Evolutionary conservation across 441 rosid species (phyloP).

Genomic region (Melastoma candidum): DNA sequence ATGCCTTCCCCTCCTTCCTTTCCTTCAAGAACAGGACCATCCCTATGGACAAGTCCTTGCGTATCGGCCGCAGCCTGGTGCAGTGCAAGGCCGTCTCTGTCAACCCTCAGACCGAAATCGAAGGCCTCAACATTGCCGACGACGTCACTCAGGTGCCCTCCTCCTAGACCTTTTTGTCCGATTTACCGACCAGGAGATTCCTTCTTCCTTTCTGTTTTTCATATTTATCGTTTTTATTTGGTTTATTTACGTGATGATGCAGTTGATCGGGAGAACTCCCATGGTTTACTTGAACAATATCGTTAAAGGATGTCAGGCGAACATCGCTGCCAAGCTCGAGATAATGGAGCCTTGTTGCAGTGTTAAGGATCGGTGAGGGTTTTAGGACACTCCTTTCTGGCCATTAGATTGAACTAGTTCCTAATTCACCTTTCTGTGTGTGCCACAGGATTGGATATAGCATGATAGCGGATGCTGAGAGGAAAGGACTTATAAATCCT

Average conservation of each 20-base stretch:
- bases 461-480: constrained; percentile 94
- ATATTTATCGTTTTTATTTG: constrained; percentile 2
- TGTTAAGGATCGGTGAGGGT: constrained; percentile 82
- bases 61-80: no score
- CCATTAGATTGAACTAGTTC: no score
- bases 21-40: no score
- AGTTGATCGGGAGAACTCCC: constrained; percentile 95
- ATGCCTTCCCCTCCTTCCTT: no score
- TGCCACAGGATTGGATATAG: constrained; percentile 80
- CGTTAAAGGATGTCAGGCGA: constrained; percentile 72
- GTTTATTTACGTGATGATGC: constrained; percentile 10
- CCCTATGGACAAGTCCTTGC: no score
- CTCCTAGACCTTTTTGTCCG: neutral
- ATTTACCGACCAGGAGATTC: neutral
- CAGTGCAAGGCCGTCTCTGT: constrained; percentile 60
- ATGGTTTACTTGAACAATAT: constrained; percentile 91
- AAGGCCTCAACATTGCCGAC: constrained; percentile 82
- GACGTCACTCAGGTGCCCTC: constrained; percentile 66
- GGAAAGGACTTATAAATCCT: constrained; percentile 74
- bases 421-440: no score
- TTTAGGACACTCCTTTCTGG: neutral
- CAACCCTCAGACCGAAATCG: constrained; percentile 48
- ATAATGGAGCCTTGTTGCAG: constrained; percentile 98
- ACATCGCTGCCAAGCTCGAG: constrained; percentile 95
- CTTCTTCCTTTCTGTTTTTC: neutral